These are phyloP conservation scores for Aaosphaeria pasadenensis DNA, from an alignment of 2,329 filamentous ascomycete genomes.

Conservation along the genomic window DNA sequence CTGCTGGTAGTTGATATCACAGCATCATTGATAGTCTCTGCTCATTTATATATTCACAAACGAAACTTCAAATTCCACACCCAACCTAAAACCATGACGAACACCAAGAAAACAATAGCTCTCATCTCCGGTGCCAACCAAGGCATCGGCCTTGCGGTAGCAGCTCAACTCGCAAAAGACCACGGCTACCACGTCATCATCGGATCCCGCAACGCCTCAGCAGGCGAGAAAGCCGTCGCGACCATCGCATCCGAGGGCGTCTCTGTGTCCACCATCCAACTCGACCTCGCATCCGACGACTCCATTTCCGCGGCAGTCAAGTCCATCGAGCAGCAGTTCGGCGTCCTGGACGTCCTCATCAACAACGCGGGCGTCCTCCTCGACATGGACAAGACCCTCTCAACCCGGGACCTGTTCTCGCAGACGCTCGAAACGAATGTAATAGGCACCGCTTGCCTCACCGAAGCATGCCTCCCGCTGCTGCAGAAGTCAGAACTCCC, in stretches of 20 bases:
- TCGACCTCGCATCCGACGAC: not conserved
- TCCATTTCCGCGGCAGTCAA: not conserved
- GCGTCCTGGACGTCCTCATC: not conserved
- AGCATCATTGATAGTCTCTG: too few species aligned
- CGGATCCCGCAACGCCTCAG: not conserved
- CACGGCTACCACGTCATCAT: not conserved
- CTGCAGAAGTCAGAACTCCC: not conserved
- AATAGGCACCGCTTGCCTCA: not conserved
- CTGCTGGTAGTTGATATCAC: too few species aligned
- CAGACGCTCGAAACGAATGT: not conserved
- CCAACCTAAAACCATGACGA: not conserved
- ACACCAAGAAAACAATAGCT: not conserved
- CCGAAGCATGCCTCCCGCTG: not conserved
- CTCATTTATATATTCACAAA: too few species aligned
- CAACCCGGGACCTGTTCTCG: not conserved
- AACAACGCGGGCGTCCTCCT: not conserved
- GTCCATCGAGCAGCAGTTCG: not conserved
- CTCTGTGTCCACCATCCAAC: not conserved
- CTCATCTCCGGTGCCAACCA: not conserved
- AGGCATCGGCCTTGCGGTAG: not conserved
- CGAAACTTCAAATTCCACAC: not conserved
- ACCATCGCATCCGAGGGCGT: not conserved
- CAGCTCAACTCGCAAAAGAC: not conserved
- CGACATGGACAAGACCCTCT: not conserved
- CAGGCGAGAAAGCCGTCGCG: not conserved